A percentile compares a stretch with the other conserved stretches of the same genome.
These are phyloP conservation scores for Pyrenopolyporus hunteri DNA, from an alignment of 495 filamentous ascomycete genomes.

Conservation along the genomic window DNA sequence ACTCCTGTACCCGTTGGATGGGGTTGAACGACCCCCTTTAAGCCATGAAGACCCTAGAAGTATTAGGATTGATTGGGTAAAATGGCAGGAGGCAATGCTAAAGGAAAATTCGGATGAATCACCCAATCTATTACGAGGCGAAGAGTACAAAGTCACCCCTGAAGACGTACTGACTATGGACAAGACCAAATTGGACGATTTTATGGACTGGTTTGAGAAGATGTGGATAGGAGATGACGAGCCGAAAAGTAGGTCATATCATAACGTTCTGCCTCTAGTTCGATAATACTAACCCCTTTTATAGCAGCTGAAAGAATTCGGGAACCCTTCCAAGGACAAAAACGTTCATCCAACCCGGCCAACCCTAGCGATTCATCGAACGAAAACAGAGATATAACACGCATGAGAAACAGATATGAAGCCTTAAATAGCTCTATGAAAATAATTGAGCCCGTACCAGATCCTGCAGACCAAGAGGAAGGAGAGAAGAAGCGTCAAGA, in stretches of 20 bases:
- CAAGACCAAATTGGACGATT: conserved; percentile 72
- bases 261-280: background rate
- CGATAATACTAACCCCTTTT: background rate
- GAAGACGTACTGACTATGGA: conserved; percentile 73
- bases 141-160: conserved; percentile 61
- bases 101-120: conserved; percentile 27
- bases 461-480: conserved; percentile 29
- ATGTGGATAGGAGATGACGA: conserved; percentile 66
- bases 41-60: conserved; percentile 64
- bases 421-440: conserved; percentile 13
- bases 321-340: conserved; percentile 20
- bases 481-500: conserved; percentile 55
- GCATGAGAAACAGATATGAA: conserved; percentile 13
- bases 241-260: conserved; percentile 46
- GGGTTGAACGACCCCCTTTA: conserved; percentile 60
- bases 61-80: conserved; percentile 70
- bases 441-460: conserved; percentile 27
- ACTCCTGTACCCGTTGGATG: conserved; percentile 77
- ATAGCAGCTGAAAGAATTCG: conserved; percentile 26
- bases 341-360: conserved; percentile 4
- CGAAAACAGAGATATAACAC: background rate
- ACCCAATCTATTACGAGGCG: conserved; percentile 20
- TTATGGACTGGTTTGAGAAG: conserved; percentile 87
- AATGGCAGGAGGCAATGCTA: conserved; percentile 67
- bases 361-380: background rate